Conservation (phyloP, 2,329 filamentous ascomycete genomes). For the Botryotinia narcissicola region DNA sequence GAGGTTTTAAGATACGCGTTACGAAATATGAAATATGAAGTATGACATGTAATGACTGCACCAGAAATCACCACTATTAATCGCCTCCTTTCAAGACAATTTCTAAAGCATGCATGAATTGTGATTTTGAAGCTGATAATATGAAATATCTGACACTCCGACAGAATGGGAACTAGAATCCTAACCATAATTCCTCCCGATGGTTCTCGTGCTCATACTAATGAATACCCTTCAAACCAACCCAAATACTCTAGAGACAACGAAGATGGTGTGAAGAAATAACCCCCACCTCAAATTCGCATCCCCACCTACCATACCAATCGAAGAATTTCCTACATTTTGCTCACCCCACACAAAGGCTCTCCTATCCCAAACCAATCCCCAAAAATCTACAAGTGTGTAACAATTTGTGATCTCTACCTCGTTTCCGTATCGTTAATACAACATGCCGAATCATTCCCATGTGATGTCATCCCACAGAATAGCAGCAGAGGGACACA, state of each 20-base stretch:
- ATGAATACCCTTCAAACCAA: not conserved
- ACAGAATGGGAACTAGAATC: not conserved
- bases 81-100: not conserved
- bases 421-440: not conserved
- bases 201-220: not conserved
- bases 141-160: not conserved
- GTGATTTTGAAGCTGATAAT: not conserved
- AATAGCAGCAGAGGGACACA: too few species aligned
- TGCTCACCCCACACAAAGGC: not conserved
- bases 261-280: not conserved
- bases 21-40: not conserved
- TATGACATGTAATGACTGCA: not conserved
- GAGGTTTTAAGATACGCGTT: not conserved
- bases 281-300: not conserved
- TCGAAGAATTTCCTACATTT: not conserved
- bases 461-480: not conserved
- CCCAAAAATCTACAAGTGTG: not conserved
- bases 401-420: too few species aligned
- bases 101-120: not conserved
- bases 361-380: rapidly evolving
- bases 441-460: not conserved
- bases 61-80: not conserved
- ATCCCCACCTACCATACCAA: not conserved
- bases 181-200: not conserved
- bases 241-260: not conserved